phyloP scores from a whole-genome alignment of 345 rosid species.

The Iberis pinnata region DNA sequence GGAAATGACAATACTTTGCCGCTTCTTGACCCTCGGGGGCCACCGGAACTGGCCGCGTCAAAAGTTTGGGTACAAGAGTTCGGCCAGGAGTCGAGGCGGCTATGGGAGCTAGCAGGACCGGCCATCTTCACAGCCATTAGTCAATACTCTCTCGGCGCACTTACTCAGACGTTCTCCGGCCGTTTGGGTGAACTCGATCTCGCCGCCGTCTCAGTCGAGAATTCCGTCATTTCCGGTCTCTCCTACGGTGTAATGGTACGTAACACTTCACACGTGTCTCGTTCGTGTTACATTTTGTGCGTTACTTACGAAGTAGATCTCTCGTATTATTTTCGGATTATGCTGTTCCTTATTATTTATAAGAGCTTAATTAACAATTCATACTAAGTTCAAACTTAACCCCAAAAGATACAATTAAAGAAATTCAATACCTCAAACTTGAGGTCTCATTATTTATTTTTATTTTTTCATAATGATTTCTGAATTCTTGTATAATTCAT shows the following conservation, averaged over 20 bases:
- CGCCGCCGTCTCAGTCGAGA: slow-evolving; percentile 84
- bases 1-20: slow-evolving; percentile 20
- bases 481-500: no score
- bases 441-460: no score
- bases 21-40: slow-evolving; percentile 24
- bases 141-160: slow-evolving; percentile 87
- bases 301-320: slow-evolving; percentile 1
- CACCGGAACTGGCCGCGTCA: slow-evolving; percentile 16
- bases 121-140: slow-evolving; percentile 67
- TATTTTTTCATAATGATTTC: no score
- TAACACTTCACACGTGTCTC: slow-evolving; percentile 5
- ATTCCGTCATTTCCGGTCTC: slow-evolving; percentile 82
- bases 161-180: slow-evolving; percentile 82
- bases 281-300: background rate
- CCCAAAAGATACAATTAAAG: no score
- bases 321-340: no score
- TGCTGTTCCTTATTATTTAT: no score
- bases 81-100: slow-evolving; percentile 55
- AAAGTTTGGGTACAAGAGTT: slow-evolving; percentile 42
- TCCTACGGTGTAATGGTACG: slow-evolving; percentile 80
- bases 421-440: no score
- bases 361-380: no score
- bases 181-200: slow-evolving; percentile 65
- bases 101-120: slow-evolving; percentile 83
- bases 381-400: no score